A percentile compares a stretch with the other conserved stretches of the same genome.
Evolutionary conservation across 208 protist species (phyloP).

Genomic region (Trypanosoma rangeli): DNA sequence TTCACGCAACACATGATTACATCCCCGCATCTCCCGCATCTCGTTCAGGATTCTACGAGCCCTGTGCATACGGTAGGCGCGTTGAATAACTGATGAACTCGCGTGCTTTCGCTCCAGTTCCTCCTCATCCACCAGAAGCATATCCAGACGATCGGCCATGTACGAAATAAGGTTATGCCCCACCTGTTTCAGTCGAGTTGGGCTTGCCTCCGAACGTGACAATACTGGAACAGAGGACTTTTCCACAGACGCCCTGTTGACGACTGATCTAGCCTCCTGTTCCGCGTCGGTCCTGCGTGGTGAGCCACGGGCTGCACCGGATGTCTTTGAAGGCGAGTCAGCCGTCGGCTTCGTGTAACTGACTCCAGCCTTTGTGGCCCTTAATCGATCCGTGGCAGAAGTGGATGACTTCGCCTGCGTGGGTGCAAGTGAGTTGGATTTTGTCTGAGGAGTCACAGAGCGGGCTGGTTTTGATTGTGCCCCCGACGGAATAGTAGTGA

Average conservation of each 20-base stretch:
- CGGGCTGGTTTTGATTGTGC: not conserved
- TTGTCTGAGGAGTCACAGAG: not conserved
- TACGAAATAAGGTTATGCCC: slow-evolving; percentile 48
- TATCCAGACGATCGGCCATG: slow-evolving; percentile 65
- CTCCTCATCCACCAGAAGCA: slow-evolving; percentile 78
- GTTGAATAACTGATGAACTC: slow-evolving; percentile 62
- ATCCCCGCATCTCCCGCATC: slow-evolving; percentile 28
- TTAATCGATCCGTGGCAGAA: not conserved
- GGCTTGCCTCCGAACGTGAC: not conserved
- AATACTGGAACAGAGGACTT: not conserved
- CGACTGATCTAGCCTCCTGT: not conserved
- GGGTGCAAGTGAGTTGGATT: not conserved
- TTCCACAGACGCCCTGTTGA: not conserved
- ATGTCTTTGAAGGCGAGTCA: not conserved
- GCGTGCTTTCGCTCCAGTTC: slow-evolving; percentile 74
- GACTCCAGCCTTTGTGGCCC: not conserved
- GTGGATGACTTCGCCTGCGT: not conserved
- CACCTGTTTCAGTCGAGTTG: not conserved
- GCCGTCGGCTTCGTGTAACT: not conserved
- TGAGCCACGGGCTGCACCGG: not conserved
- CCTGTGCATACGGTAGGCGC: slow-evolving; percentile 57
- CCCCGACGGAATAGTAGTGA: not conserved
- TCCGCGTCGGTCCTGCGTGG: not conserved
- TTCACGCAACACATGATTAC: slow-evolving; percentile 31
- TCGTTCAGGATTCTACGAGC: slow-evolving; percentile 32